Conservation (phyloP, 1,284 basidiomycete species). For the Trichosporon sp. region DNA sequence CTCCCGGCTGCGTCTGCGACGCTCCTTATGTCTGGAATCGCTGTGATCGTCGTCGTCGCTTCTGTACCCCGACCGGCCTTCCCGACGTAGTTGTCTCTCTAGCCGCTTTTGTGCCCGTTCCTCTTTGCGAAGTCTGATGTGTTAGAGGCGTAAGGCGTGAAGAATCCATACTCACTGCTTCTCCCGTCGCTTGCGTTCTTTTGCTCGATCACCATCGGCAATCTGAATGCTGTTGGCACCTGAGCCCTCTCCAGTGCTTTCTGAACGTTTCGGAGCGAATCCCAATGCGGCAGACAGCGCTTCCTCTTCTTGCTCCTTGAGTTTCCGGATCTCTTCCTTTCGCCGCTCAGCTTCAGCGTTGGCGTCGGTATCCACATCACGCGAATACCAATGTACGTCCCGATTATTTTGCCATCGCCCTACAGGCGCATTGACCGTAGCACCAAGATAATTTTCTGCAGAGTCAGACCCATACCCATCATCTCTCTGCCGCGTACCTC, state of each 20-base stretch:
- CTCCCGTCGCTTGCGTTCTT: slow-evolving; percentile 38
- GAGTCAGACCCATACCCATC: not conserved
- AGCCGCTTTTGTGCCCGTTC: slow-evolving; percentile 36
- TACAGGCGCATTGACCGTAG: slow-evolving; percentile 84
- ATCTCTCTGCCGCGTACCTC: slow-evolving; percentile 59
- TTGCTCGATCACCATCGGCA: slow-evolving; percentile 35
- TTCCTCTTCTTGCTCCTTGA: slow-evolving; percentile 82
- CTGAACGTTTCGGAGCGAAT: slow-evolving; percentile 29
- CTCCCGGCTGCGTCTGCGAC: not conserved
- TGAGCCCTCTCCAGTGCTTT: slow-evolving; percentile 21
- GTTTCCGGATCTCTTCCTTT: slow-evolving; percentile 61
- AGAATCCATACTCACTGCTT: slow-evolving; percentile 43
- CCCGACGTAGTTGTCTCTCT: slow-evolving; percentile 28
- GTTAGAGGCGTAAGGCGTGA: not conserved
- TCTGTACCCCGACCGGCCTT: not conserved
- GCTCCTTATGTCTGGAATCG: not conserved
- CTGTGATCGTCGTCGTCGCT: too few relatives aligned
- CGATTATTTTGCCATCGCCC: slow-evolving; percentile 94
- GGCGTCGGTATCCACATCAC: slow-evolving; percentile 55
- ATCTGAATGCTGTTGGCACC: slow-evolving; percentile 36
- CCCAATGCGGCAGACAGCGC: slow-evolving; percentile 73
- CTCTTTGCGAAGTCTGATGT: slow-evolving; percentile 41
- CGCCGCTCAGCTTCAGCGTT: slow-evolving; percentile 40
- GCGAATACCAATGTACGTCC: slow-evolving; percentile 85
- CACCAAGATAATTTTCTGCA: slow-evolving; percentile 75